Evolutionary conservation across 345 rosid species (phyloP).

Genomic region (Eucalyptus tenuipes): DNA sequence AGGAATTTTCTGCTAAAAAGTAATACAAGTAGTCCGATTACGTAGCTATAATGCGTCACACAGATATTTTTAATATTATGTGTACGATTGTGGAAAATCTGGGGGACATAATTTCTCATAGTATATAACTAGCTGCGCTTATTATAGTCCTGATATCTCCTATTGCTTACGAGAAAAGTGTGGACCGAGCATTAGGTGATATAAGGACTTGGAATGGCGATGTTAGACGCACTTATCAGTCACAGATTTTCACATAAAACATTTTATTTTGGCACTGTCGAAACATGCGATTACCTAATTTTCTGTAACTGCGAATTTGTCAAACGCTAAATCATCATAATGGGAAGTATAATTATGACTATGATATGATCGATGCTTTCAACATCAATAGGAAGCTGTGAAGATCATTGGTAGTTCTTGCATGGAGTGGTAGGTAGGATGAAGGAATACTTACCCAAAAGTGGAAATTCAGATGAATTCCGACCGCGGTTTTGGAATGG

Average conservation of each 20-base stretch:
- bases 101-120: background rate
- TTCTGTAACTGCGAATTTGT: background rate
- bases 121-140: background rate
- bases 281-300: background rate
- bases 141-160: background rate
- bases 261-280: background rate
- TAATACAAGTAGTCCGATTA: background rate
- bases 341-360: background rate
- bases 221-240: background rate
- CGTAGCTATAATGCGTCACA: background rate
- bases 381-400: background rate
- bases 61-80: background rate
- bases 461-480: background rate
- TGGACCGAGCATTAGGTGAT: background rate
- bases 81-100: background rate
- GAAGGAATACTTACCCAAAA: background rate
- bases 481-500: background rate
- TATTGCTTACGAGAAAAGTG: background rate
- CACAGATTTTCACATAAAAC: background rate
- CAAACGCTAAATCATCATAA: background rate
- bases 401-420: background rate
- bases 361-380: background rate
- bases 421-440: background rate
- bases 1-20: background rate
- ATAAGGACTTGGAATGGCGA: background rate